Base-by-base conservation (phyloP, 768 basidiomycete species). In the Lactarius psammicola region DNA sequence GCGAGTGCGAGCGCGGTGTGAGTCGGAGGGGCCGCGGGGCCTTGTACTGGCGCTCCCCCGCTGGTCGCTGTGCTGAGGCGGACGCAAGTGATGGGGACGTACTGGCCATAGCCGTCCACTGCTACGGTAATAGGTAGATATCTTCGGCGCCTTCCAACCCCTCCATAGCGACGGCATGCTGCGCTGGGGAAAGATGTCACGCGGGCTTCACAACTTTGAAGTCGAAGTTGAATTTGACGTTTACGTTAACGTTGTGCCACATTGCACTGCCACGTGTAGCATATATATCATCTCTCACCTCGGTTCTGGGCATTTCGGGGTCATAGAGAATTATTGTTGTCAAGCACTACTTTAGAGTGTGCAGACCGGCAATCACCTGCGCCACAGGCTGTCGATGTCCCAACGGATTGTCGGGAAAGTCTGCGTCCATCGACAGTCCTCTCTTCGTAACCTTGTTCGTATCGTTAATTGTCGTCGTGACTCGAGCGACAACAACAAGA, bases 91-190 rank as follows among this genome's bases (percentile, higher is more conserved):
- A 23, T 40, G 34, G 6, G 34, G 9, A 33, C 4, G 34, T 34
- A 26, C 31, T 36, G 36, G 23, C 10, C 6, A 23, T 38, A 20
- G 31, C 49, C 42, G 33, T 9, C n/a, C n/a, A 10, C 20, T 36
- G 20, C 28, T 30, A 26, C 44, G 11, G 2, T 15, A 18, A n/a
- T 18, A 60, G 31, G 55, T n/a, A 33, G 46, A 49, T 40, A 58
- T n/a, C 20, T 38, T 53, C 38, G 23, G 31, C 40, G 38, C 7
- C 30, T 30, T 62, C 49, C 49, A 57, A 17, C 36, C 55, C 38
- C 56, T 66, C 60, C 46, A 56, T 10, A 42, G 23, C n/a, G 34
- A 23, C 15, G 33, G 40, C 65, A 62, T 66, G 55, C 33, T 44
- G 53, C 28, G 34, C 49, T 34, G 38, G 42, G 11, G 46, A 55